Evolutionary conservation across 2,329 filamentous ascomycete genomes (phyloP).

Genomic region (Thyridium curvatum): DNA sequence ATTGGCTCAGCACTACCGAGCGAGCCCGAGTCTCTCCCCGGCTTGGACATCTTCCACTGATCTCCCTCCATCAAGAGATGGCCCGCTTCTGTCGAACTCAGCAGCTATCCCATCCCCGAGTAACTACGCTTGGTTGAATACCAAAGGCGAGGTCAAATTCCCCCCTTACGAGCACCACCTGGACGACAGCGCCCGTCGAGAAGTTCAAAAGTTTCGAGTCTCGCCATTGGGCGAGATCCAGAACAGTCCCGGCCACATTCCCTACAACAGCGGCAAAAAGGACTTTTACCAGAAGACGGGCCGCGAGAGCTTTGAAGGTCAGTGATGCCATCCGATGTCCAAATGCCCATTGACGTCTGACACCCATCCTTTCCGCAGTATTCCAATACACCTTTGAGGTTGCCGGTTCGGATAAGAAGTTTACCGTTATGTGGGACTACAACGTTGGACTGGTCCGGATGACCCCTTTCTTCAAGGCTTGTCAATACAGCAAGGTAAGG

Average conservation of each 20-base stretch:
- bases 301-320: slow-evolving; percentile 83
- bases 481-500: slow-evolving; percentile 76
- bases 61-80: too few species aligned
- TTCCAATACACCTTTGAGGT: slow-evolving; percentile 78
- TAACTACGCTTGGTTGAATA: slow-evolving; percentile 9
- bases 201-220: slow-evolving; percentile 60
- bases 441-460: slow-evolving; percentile 89
- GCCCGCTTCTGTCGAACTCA: too few species aligned
- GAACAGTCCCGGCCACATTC: slow-evolving; percentile 67
- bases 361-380: slow-evolving; percentile 39
- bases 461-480: slow-evolving; percentile 90
- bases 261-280: slow-evolving; percentile 93
- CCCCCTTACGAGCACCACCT: slow-evolving; percentile 61
- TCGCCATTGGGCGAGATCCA: slow-evolving; percentile 58
- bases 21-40: too few species aligned
- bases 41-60: too few species aligned
- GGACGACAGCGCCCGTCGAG: slow-evolving; percentile 46
- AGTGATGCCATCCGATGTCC: slow-evolving; percentile 10
- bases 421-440: slow-evolving; percentile 94
- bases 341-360: not conserved
- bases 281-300: slow-evolving; percentile 81
- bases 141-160: slow-evolving; percentile 65
- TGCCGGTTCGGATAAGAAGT: slow-evolving; percentile 53
- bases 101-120: too few species aligned
- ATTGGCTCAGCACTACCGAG: slow-evolving; percentile 26